phyloP scores from a whole-genome alignment of 139 green algal species.

The Haematococcus sp. region DNA sequence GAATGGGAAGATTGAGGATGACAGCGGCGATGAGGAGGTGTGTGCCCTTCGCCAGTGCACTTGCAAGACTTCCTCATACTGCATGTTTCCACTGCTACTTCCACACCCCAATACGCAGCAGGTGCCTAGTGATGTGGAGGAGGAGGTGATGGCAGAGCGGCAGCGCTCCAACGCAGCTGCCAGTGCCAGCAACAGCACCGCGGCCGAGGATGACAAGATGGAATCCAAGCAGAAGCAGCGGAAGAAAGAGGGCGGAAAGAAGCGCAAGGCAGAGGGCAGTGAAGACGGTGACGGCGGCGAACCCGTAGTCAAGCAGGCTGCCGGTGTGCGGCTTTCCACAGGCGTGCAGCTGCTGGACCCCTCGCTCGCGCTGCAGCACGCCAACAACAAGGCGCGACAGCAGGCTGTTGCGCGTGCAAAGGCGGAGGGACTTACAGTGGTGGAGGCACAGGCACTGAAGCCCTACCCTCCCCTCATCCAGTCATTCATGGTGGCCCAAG shows the following conservation, averaged over 20 bases:
- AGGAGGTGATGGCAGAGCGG: slow-evolving; percentile 4
- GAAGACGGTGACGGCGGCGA: neutral
- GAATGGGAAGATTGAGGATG: slow-evolving; percentile 6
- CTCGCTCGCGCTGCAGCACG: neutral
- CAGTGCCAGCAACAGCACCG: neutral
- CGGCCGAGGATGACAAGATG: neutral
- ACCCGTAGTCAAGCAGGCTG: neutral
- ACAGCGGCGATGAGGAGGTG: slow-evolving; percentile 3
- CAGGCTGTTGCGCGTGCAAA: neutral
- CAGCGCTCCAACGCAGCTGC: neutral
- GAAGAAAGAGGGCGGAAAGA: neutral
- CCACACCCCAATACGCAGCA: neutral
- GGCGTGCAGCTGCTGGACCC: slow-evolving; percentile 10
- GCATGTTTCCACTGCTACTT: neutral
- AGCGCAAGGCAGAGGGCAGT: neutral
- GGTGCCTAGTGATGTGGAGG: slow-evolving; percentile 10
- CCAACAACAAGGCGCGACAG: neutral
- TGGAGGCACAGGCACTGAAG: slow-evolving; percentile 6
- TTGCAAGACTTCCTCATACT: neutral
- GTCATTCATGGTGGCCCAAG: slow-evolving; percentile 51
- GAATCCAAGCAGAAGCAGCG: neutral
- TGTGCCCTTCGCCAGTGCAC: neutral
- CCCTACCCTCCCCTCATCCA: slow-evolving; percentile 1
- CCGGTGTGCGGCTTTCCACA: neutral
- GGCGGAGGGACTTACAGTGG: neutral